phyloP scores from a whole-genome alignment of 768 basidiomycete genomes.

The Pisolithus tinctorius region DNA sequence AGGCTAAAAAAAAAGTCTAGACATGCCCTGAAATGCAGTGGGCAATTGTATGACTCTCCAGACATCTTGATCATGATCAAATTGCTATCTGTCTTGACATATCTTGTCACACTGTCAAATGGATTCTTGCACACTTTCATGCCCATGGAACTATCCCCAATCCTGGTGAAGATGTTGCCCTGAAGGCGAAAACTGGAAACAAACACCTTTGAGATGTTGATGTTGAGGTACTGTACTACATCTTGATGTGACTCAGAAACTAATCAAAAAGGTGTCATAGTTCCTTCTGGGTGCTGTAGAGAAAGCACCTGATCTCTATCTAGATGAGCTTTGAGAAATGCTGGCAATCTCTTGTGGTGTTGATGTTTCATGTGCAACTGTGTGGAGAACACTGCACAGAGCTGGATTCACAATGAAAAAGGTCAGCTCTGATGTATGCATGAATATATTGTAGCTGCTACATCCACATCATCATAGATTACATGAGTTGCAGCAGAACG shows the following conservation, averaged over 20 bases:
- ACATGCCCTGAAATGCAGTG: constrained; percentile 2
- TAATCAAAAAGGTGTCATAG: neutral
- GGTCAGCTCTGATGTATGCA: neutral
- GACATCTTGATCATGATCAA: neutral
- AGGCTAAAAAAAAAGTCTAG: no score
- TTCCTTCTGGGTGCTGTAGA: no score
- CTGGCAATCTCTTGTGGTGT: neutral
- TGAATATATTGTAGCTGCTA: neutral
- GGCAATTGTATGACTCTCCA: neutral
- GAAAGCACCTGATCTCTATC: constrained; percentile 1
- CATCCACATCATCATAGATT: neutral
- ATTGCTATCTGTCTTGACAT: neutral
- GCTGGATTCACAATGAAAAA: constrained; percentile 4
- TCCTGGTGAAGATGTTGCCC: neutral
- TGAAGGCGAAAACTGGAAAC: neutral
- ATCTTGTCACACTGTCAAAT: neutral
- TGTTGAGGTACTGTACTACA: neutral
- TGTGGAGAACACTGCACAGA: neutral
- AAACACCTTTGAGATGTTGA: neutral
- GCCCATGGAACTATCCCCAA: neutral
- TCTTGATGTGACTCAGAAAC: no score
- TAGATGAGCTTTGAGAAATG: constrained; percentile 1
- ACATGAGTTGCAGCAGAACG: neutral
- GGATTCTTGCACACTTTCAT: neutral
- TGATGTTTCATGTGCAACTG: neutral